A percentile compares a stretch with the other conserved stretches of the same genome.
phyloP scores from a whole-genome alignment of 306 rosid genomes.

The Pterocarpus macrocarpus region DNA sequence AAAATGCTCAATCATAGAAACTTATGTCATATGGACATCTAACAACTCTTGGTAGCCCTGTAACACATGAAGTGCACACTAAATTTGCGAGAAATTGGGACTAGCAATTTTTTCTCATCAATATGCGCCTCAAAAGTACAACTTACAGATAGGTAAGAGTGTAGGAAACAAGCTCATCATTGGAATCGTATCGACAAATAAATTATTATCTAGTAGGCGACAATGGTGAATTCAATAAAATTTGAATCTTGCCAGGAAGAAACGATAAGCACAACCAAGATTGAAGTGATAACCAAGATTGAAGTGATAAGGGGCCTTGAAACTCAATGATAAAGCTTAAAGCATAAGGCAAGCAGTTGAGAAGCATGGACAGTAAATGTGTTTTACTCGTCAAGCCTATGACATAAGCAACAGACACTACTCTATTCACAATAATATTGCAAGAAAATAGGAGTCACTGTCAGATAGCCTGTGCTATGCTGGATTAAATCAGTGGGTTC shows the following conservation, averaged over 20 bases:
- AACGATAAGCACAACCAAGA: not conserved
- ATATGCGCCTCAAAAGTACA: not conserved
- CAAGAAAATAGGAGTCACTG: slow-evolving; percentile 19
- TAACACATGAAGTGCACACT: not conserved
- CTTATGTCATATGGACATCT: not conserved
- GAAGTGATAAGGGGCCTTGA: not conserved
- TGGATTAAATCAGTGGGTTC: slow-evolving; percentile 33
- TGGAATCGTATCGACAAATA: not conserved
- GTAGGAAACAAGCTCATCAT: not conserved
- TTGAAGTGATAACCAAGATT: not conserved
- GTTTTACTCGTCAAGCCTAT: slow-evolving; percentile 13
- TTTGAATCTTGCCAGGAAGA: slow-evolving; percentile 8
- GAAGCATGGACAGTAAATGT: not conserved
- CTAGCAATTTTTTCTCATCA: not conserved
- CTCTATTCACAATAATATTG: slow-evolving; percentile 14
- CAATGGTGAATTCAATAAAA: not conserved
- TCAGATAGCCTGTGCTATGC: not conserved
- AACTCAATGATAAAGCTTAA: slow-evolving; percentile 11
- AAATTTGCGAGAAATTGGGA: not conserved
- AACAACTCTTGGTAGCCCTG: not conserved
- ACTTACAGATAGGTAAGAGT: not conserved
- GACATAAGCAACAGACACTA: not conserved
- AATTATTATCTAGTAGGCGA: not conserved
- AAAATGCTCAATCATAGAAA: not conserved
- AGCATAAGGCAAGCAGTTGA: slow-evolving; percentile 20